Base-by-base conservation (phyloP, 805 yeast genomes). In the Candida hispaniensis region DNA sequence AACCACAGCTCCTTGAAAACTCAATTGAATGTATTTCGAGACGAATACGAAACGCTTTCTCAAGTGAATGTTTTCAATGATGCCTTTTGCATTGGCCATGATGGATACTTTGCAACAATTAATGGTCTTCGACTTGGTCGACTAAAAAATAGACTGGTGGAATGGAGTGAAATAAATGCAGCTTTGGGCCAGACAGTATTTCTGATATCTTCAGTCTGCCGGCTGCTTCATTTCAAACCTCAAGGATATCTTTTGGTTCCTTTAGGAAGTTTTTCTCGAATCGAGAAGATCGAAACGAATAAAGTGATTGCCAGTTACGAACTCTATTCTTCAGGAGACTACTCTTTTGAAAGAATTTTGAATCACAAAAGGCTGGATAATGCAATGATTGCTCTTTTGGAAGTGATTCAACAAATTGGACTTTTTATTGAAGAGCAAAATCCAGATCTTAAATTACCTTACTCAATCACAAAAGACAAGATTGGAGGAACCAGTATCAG, bases 101-200 rank as follows among this genome's bases (percentile, higher is more conserved):
- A 80, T 42, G 91, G 88, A 4, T 71, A 71, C 19, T 82, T 80
- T 57, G 95, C 93, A 0, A 77, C 91, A 1, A 88, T 86, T 18
- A 86, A 86, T 55, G 88, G 86, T 0, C 63, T 82, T 15, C 58
- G 94, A 39, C 53, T 88, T n/a, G 97, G 97, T 0, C 63, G 73
- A 9, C 54, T 72, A 30, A 71, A 69, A 24, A 68, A 64, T 6
- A 55, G 60, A 35, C 69, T 66, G 41, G 80, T 86, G 0, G 78
- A 93, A 2, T 83, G 94, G 93, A 72, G 81, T 38, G 97, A 86
- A 47, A 76, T 83, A 26, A 86, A 85, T 51, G 91, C 93, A 2
- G 95, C 93, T 0, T 58, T 86, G 47, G 97, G 97, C 0, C 94
- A 86, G 45, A 59, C 86, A 2, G 69, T 81, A 2, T 57, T 83